Evolutionary conservation across 2,329 filamentous ascomycete genomes (phyloP), one percentile per base, ranked within the genome.

Genomic region (Thelonectria rubi): DNA sequence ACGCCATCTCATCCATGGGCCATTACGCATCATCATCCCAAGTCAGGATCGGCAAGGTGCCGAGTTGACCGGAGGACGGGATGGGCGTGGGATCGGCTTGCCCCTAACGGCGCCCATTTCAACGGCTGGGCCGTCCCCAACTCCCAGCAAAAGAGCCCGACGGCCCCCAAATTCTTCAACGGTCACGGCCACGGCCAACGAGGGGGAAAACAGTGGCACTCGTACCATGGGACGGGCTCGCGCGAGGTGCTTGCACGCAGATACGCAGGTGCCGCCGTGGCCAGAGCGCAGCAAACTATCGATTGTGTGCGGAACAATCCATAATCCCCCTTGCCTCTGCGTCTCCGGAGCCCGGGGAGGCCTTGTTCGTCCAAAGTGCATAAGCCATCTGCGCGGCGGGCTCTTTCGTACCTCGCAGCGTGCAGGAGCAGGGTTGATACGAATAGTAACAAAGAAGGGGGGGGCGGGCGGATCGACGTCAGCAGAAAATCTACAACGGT

Each of bases 161-260:
- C 40, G 40, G 21, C 65, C 66, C 62, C 64, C 45, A 47, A 47
- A n/a, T 30, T 21, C 24, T 21, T 54, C 64, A 69, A 65, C 55
- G 58, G 56, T 30, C 50, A 48, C n/a, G n/a, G n/a, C n/a, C n/a
- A n/a, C n/a, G n/a, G n/a, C n/a, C n/a, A n/a, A n/a, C n/a, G n/a
- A n/a, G n/a, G n/a, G n/a, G n/a, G n/a, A n/a, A n/a, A n/a, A n/a
- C n/a, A n/a, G n/a, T n/a, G n/a, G n/a, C n/a, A 45, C 58, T 14
- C 34, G 15, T 37, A 15, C 12, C 34, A 37, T 37, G 47, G 40
- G 50, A 43, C 60, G 60, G 3, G 11, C 9, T 3, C 6, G 32
- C 5, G 65, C 67, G 61, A 69, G 65, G 65, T n/a, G 58, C 60
- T 63, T 66, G 58, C 69, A 9, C 26, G 66, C 62, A 71, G 68